Percentiles rank a stretch among this genome's conserved stretches.
phyloP scores from a whole-genome alignment of 1,139 yeast genomes.

The Scheffersomyces cryptocercus region DNA sequence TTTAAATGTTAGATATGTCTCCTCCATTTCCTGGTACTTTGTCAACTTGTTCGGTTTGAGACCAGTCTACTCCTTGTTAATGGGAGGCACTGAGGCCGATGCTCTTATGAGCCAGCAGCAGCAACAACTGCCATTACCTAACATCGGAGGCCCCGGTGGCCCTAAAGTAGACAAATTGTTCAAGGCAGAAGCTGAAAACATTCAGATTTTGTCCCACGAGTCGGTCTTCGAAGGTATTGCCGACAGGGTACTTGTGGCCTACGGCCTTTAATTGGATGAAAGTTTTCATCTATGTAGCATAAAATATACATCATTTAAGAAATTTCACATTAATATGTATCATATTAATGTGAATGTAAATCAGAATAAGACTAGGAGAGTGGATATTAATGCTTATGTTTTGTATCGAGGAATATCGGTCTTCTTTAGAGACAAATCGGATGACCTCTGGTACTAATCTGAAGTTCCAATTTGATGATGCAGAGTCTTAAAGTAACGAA shows the following conservation, averaged over 20 bases:
- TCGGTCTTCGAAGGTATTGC: constrained; percentile 63
- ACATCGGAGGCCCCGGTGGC: constrained; percentile 55
- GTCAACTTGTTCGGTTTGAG: constrained; percentile 83
- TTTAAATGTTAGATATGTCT: constrained; percentile 90
- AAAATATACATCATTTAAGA: no score
- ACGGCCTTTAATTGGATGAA: constrained; percentile 1
- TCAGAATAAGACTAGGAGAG: no score
- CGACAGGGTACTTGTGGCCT: constrained; percentile 51
- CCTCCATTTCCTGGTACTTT: constrained; percentile 96
- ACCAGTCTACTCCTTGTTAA: constrained; percentile 73
- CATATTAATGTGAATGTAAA: no score
- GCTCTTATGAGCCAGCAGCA: constrained; percentile 53
- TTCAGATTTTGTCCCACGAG: constrained; percentile 63
- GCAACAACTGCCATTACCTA: constrained; percentile 41
- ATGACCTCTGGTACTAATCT: no score
- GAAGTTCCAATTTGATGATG: no score
- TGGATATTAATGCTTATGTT: no score
- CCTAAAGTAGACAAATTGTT: constrained; percentile 64
- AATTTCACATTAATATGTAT: no score
- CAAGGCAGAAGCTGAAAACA: constrained; percentile 71
- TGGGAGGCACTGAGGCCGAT: constrained; percentile 54
- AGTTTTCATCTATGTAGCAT: no score
- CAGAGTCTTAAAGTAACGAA: no score
- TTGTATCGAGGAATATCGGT: no score
- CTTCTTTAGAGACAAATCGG: no score